Evolutionary conservation across 1,284 basidiomycete genomes (phyloP).

Genomic region (Takashimella koratensis): DNA sequence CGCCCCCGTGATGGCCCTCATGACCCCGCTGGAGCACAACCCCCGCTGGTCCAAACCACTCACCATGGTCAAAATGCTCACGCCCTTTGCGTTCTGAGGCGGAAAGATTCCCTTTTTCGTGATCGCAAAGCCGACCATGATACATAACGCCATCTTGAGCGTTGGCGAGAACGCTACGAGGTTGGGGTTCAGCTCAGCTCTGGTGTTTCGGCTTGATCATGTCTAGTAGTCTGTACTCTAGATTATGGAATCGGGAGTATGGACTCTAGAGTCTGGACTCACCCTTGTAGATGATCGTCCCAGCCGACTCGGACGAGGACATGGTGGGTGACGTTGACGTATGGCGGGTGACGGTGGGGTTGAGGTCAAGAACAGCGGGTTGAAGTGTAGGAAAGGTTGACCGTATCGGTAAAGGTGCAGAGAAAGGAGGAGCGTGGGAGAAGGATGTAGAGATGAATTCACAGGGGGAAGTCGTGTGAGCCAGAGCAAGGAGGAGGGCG

Average conservation of each 20-base stretch:
- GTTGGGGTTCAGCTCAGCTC: not conserved
- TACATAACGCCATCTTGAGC: constrained; percentile 41
- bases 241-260: not conserved
- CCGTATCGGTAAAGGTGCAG: too few species aligned
- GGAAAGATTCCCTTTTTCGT: constrained; percentile 35
- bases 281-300: constrained; percentile 45
- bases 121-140: constrained; percentile 33
- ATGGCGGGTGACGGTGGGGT: not conserved
- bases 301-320: constrained; percentile 20
- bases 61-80: constrained; percentile 41
- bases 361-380: not conserved
- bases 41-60: constrained; percentile 1
- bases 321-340: constrained; percentile 2
- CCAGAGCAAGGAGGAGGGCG: too few species aligned
- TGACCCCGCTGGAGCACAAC: too few species aligned
- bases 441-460: too few species aligned
- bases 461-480: too few species aligned
- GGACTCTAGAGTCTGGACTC: constrained; percentile 7
- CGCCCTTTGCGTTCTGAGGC: constrained; percentile 33
- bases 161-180: constrained; percentile 39
- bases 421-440: too few species aligned
- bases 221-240: too few species aligned
- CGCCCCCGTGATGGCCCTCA: not conserved
- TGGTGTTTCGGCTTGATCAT: not conserved
- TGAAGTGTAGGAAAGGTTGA: too few species aligned